Evolutionary conservation across 495 filamentous ascomycete genomes (phyloP).

Genomic region (Penicillium daleae): DNA sequence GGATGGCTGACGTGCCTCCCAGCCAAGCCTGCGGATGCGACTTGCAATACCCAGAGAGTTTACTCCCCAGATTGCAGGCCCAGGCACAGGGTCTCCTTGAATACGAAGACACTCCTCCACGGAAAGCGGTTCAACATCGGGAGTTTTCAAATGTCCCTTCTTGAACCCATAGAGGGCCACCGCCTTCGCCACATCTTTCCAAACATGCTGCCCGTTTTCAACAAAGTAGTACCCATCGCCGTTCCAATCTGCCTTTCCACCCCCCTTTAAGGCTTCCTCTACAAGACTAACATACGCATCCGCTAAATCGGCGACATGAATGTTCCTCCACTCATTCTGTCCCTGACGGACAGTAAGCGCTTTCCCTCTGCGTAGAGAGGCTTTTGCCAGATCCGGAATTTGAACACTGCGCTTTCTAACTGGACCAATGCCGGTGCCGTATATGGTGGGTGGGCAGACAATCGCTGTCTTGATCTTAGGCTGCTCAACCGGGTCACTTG

Average conservation of each 20-base stretch:
- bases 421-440: neutral
- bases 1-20: too few relatives aligned
- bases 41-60: too few relatives aligned
- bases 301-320: neutral
- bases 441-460: constrained; percentile 2
- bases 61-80: too few relatives aligned
- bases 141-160: neutral
- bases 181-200: neutral
- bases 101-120: too few relatives aligned
- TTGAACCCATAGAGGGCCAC: neutral
- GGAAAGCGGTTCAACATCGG: neutral
- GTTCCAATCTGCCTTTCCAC: neutral
- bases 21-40: too few relatives aligned
- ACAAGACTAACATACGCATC: neutral
- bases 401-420: constrained; percentile 3
- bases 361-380: neutral
- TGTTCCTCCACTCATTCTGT: neutral
- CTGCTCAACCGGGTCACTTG: too few relatives aligned
- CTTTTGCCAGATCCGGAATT: neutral
- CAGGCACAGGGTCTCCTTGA: too few relatives aligned
- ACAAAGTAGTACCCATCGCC: neutral
- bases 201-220: neutral
- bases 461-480: neutral
- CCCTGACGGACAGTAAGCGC: neutral
- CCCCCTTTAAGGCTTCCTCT: neutral